These are phyloP conservation scores for Ramaria sp. DNA, from an alignment of 768 basidiomycete species.

Conservation along the genomic window DNA sequence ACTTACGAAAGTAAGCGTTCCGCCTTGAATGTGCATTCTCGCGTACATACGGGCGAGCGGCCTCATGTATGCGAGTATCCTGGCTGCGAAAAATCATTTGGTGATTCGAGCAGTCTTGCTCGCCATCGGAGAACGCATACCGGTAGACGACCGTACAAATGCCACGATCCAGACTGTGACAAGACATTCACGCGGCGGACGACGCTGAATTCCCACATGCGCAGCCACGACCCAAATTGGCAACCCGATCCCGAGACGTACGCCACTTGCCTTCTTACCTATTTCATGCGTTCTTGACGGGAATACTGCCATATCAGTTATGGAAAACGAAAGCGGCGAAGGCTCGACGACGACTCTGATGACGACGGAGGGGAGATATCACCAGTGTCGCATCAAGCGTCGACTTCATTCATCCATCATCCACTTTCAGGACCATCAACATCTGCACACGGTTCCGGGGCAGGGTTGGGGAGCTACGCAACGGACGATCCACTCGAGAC, in stretches of 20 bases:
- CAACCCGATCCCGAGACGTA: conserved; percentile 77
- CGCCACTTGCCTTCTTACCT: conserved; percentile 20
- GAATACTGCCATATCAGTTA: conserved; percentile 14
- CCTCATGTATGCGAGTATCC: conserved; percentile 88
- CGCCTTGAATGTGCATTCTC: conserved; percentile 77
- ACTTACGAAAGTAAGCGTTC: conserved; percentile 47
- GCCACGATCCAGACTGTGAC: conserved; percentile 71
- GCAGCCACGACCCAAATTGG: conserved; percentile 77
- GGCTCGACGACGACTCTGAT: conserved; percentile 37
- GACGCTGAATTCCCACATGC: conserved; percentile 80
- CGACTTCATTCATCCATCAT: conserved; percentile 8
- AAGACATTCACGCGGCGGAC: conserved; percentile 85
- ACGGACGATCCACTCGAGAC: conserved; percentile 32
- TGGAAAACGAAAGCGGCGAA: conserved; percentile 51
- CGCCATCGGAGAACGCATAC: conserved; percentile 86
- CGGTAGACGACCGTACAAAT: conserved; percentile 79
- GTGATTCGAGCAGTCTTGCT: conserved; percentile 85
- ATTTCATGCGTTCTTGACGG: conserved; percentile 11
- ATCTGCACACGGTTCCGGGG: conserved; percentile 3
- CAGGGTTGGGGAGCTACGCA: conserved; percentile 4
- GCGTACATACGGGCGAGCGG: conserved; percentile 89
- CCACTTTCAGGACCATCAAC: conserved; percentile 6
- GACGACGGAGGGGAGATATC: conserved; percentile 37
- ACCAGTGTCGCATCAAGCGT: conserved; percentile 11
- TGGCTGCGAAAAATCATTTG: conserved; percentile 78